Evolutionary conservation across 1,284 basidiomycete species (phyloP).

Genomic region (Apiotrichum montevideense): DNA sequence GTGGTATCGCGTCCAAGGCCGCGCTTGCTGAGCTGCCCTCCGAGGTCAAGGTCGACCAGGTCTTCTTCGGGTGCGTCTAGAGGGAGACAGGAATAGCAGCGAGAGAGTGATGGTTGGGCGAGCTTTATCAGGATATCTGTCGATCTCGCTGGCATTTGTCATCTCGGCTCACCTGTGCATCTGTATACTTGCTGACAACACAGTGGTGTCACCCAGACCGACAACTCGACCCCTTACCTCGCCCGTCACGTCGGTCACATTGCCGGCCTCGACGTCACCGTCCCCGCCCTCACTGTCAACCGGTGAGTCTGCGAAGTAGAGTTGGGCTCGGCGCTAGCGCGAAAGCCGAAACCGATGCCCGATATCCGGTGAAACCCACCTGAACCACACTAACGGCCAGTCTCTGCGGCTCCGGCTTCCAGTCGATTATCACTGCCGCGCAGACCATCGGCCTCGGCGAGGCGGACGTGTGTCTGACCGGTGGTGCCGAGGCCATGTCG

Average conservation of each 20-base stretch:
- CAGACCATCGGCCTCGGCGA: conserved; percentile 53
- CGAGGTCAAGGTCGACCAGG: conserved; percentile 49
- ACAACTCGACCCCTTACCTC: conserved; percentile 53
- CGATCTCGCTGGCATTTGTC: too few species aligned
- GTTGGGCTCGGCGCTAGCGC: too few species aligned
- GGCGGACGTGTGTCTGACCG: conserved; percentile 52
- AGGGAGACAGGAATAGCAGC: not conserved
- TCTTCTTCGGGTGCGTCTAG: conserved; percentile 48
- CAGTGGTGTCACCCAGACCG: conserved; percentile 48
- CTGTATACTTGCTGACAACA: conserved; percentile 1
- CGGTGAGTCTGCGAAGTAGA: conserved; percentile 33
- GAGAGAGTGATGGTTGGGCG: too few species aligned
- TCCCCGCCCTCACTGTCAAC: conserved; percentile 54
- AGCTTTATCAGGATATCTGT: too few species aligned
- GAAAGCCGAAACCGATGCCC: not conserved
- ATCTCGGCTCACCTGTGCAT: too few species aligned
- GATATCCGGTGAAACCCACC: not conserved
- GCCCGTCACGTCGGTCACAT: conserved; percentile 54
- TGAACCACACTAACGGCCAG: conserved; percentile 22
- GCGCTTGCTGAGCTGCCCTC: conserved; percentile 51
- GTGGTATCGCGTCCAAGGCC: conserved; percentile 51
- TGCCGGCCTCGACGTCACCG: conserved; percentile 49
- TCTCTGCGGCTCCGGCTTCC: conserved; percentile 55
- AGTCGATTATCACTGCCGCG: conserved; percentile 52
- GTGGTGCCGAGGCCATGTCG: conserved; percentile 54